Evolutionary conservation across 805 yeast species (phyloP).

Genomic region (Suhomyces faveliae): DNA sequence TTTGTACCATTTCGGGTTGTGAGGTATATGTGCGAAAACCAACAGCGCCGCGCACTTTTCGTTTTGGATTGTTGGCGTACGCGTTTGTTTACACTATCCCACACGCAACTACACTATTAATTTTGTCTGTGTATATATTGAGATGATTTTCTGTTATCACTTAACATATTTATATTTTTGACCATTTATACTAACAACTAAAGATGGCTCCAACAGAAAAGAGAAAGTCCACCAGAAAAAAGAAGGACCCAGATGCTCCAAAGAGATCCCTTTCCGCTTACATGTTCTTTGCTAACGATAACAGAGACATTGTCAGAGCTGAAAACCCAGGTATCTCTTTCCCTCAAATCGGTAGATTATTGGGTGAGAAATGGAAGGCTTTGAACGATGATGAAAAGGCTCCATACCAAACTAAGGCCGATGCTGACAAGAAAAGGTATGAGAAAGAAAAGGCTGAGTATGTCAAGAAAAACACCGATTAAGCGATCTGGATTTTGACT

Average conservation of each 20-base stretch:
- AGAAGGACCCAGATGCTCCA: constrained; percentile 95
- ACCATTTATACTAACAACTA: constrained; percentile 9
- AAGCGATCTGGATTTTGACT: constrained; percentile 1
- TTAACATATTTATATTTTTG: not conserved
- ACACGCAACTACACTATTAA: not conserved
- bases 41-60: not conserved
- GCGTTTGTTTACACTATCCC: constrained; percentile 7
- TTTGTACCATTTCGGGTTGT: not conserved
- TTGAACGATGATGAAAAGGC: constrained; percentile 75
- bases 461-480: constrained; percentile 37
- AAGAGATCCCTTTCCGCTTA: constrained; percentile 97
- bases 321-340: constrained; percentile 96
- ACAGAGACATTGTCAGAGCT: constrained; percentile 92
- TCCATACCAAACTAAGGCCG: constrained; percentile 93
- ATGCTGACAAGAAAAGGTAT: constrained; percentile 95
- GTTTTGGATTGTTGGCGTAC: constrained; percentile 1
- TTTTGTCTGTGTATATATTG: constrained; percentile 1
- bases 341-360: constrained; percentile 91
- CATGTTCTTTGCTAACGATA: constrained; percentile 98
- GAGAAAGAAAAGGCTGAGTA: constrained; percentile 93
- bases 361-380: constrained; percentile 97
- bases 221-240: constrained; percentile 45
- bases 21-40: not conserved
- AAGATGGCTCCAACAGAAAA: constrained; percentile 31
- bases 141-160: not conserved